These are phyloP conservation scores for Thelephora terrestris DNA, from an alignment of 1,284 basidiomycete species.

Conservation along the genomic window DNA sequence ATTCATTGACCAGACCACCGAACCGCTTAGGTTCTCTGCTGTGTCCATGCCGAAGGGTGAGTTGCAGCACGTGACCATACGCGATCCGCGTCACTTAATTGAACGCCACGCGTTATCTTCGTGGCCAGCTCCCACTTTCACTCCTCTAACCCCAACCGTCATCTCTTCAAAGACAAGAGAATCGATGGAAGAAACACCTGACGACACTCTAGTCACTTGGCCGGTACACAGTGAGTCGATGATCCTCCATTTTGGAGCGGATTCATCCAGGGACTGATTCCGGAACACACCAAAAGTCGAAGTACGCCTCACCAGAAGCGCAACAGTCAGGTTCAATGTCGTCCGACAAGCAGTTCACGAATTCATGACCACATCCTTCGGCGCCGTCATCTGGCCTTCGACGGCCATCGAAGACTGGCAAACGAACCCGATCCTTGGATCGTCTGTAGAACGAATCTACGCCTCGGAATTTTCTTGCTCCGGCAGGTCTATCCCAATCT, in stretches of 20 bases:
- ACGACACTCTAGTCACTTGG: constrained; percentile 29
- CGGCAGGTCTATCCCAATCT: constrained; percentile 41
- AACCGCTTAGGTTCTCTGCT: too few relatives aligned
- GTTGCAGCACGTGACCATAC: too few relatives aligned
- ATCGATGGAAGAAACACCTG: background rate
- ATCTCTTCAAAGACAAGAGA: too few relatives aligned
- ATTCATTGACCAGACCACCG: too few relatives aligned
- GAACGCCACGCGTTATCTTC: too few relatives aligned
- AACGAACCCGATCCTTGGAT: constrained; percentile 54
- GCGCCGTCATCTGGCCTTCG: constrained; percentile 55
- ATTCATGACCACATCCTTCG: constrained; percentile 50
- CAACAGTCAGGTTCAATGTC: constrained; percentile 63
- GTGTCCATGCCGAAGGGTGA: too few relatives aligned
- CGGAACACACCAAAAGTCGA: constrained; percentile 49
- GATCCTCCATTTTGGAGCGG: background rate
- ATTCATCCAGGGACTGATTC: constrained; percentile 3
- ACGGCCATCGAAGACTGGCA: constrained; percentile 62
- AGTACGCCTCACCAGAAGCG: constrained; percentile 59
- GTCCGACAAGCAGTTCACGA: constrained; percentile 53
- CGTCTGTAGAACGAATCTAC: constrained; percentile 71
- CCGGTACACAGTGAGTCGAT: constrained; percentile 45
- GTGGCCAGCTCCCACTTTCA: too few relatives aligned
- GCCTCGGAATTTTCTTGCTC: constrained; percentile 61
- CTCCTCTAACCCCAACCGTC: too few relatives aligned
- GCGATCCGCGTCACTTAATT: too few relatives aligned